phyloP scores from a whole-genome alignment of 352 stramenopile genomes.

The Phytophthora lateralis region DNA sequence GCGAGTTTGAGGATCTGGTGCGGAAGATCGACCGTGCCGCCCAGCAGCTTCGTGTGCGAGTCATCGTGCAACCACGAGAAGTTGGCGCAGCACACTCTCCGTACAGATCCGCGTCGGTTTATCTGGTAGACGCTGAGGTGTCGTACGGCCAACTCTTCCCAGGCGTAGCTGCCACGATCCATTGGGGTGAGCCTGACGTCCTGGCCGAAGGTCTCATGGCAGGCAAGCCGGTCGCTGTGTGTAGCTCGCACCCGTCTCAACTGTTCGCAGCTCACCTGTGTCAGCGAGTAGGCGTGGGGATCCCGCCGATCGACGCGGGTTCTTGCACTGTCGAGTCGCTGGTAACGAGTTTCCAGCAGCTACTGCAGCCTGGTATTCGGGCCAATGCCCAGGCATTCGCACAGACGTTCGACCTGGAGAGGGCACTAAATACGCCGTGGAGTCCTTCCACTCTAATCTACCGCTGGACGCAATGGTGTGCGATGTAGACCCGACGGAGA shows the following conservation, averaged over 20 bases:
- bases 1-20: slow-evolving; percentile 34
- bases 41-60: slow-evolving; percentile 26
- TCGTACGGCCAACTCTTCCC: slow-evolving; percentile 82
- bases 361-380: slow-evolving; percentile 48
- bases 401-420: slow-evolving; percentile 53
- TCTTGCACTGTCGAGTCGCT: slow-evolving; percentile 66
- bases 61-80: slow-evolving; percentile 50
- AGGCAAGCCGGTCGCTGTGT: slow-evolving; percentile 85
- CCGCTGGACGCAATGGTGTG: slow-evolving; percentile 84
- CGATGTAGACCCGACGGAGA: slow-evolving; percentile 38
- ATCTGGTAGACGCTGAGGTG: slow-evolving; percentile 23
- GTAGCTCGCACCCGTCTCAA: slow-evolving; percentile 90
- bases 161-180: slow-evolving; percentile 75
- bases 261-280: slow-evolving; percentile 78
- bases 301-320: slow-evolving; percentile 57
- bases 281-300: slow-evolving; percentile 63
- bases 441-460: slow-evolving; percentile 73
- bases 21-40: slow-evolving; percentile 39
- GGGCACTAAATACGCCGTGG: slow-evolving; percentile 66
- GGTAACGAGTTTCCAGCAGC: slow-evolving; percentile 54
- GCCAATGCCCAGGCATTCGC: slow-evolving; percentile 44
- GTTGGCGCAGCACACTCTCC: not conserved
- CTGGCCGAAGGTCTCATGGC: slow-evolving; percentile 75
- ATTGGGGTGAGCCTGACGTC: slow-evolving; percentile 68
- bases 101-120: slow-evolving; percentile 22